These are phyloP conservation scores for Zea mays DNA, from an alignment of 176 grass and related monocot species.

Conservation along the genomic window Zm-B73-REFERENCE-NAM-5.0 NC_050104.1:146134001-146134500, in stretches of 20 bases:
- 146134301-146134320: slow-evolving; percentile 57
- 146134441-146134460: background rate
- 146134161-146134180: background rate
- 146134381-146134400: background rate
- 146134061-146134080: no score
- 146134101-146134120: background rate
- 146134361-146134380: slow-evolving; percentile 1
- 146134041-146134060: no score
- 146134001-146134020: no score
- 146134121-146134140: background rate
- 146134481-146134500: no score
- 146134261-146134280: slow-evolving; percentile 46
- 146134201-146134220: background rate
- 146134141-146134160: background rate
- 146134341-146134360: slow-evolving; percentile 69
- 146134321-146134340: slow-evolving; percentile 80
- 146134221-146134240: background rate
- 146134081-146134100: no score
- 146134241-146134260: background rate
- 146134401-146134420: background rate
- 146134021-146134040: no score
- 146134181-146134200: background rate
- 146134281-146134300: slow-evolving; percentile 51
- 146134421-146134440: background rate
- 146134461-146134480: no score